Evolutionary conservation across 1,284 basidiomycete species (phyloP).

Genomic region (Coniophora puteana): DNA sequence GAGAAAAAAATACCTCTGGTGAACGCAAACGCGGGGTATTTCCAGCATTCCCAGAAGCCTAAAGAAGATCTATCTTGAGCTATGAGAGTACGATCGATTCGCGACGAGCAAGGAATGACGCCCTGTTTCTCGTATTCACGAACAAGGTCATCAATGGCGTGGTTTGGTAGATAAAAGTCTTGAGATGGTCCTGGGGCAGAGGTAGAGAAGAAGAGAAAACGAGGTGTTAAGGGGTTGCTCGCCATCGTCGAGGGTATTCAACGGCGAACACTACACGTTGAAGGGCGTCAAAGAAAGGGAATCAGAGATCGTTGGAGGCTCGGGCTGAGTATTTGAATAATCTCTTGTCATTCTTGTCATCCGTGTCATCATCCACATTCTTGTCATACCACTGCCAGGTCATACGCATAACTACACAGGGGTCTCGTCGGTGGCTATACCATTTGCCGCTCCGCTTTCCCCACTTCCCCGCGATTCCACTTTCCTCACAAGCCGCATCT

Average conservation of each 20-base stretch:
- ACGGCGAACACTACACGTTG: too few relatives aligned
- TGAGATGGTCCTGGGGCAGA: too few relatives aligned
- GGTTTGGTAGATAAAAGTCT: too few relatives aligned
- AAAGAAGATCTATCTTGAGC: slow-evolving; percentile 49
- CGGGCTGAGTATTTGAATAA: too few relatives aligned
- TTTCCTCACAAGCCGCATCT: neutral
- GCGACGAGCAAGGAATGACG: slow-evolving; percentile 61
- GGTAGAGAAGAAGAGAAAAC: neutral
- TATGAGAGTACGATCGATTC: slow-evolving; percentile 62
- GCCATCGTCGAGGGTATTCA: neutral
- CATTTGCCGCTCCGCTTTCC: neutral
- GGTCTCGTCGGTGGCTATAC: too few relatives aligned
- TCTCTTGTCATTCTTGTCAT: too few relatives aligned
- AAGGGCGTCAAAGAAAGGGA: too few relatives aligned
- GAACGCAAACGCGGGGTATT: slow-evolving; percentile 58
- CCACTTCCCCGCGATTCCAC: neutral
- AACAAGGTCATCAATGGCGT: slow-evolving; percentile 30
- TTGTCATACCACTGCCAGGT: too few relatives aligned
- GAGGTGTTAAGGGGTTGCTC: neutral
- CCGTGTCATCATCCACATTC: too few relatives aligned
- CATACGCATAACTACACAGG: too few relatives aligned
- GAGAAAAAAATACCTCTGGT: slow-evolving; percentile 52
- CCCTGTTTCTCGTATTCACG: slow-evolving; percentile 66
- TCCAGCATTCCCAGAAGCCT: slow-evolving; percentile 66
- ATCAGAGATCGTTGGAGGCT: too few relatives aligned